phyloP scores from a whole-genome alignment of 768 basidiomycete species.

The Leccinum uliginosum region DNA sequence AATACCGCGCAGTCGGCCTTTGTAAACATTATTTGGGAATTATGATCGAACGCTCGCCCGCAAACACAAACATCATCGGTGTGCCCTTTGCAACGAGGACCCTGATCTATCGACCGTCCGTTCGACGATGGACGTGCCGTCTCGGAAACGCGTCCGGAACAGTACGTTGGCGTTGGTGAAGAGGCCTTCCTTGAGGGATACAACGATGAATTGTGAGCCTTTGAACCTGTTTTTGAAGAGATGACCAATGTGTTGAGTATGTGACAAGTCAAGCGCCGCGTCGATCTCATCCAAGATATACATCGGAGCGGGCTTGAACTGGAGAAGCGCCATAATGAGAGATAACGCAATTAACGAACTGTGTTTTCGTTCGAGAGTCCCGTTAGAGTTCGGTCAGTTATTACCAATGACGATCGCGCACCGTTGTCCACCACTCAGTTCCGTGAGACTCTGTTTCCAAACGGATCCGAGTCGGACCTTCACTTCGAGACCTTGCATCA shows the following conservation, averaged over 20 bases:
- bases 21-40: no score
- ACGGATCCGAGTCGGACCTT: slow-evolving; percentile 93
- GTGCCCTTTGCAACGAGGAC: slow-evolving; percentile 33
- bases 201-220: slow-evolving; percentile 97
- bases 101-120: slow-evolving; percentile 65
- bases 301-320: slow-evolving; percentile 99
- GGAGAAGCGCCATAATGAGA: slow-evolving; percentile 97
- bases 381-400: not conserved
- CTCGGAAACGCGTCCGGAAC: slow-evolving; percentile 88
- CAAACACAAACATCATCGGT: slow-evolving; percentile 17
- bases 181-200: slow-evolving; percentile 92
- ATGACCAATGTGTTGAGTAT: slow-evolving; percentile 96
- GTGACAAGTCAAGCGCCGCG: slow-evolving; percentile 92
- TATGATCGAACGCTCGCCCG: slow-evolving; percentile 25
- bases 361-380: not conserved
- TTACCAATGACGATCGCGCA: slow-evolving; percentile 32
- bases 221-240: slow-evolving; percentile 98
- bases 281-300: slow-evolving; percentile 99
- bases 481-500: slow-evolving; percentile 95
- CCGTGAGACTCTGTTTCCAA: slow-evolving; percentile 97
- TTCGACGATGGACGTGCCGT: slow-evolving; percentile 91
- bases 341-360: slow-evolving; percentile 97
- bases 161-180: slow-evolving; percentile 98
- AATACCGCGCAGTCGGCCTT: no score
- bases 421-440: slow-evolving; percentile 96